Base-by-base conservation (phyloP, 2,329 filamentous ascomycete species). In the Rosellinia necatrix region DNA sequence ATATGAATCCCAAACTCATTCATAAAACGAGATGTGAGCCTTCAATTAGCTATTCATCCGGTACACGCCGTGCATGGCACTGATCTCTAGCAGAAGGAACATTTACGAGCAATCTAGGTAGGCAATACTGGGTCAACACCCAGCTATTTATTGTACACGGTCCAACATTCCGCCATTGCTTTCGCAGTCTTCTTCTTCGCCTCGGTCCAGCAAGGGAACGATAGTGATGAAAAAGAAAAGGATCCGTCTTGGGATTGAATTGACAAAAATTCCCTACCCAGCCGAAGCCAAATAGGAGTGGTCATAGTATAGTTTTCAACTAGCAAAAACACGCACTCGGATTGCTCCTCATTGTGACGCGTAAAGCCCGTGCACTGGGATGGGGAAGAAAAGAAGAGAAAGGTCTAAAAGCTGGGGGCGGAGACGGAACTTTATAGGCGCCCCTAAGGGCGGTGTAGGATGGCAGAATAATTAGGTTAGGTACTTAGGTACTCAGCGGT, bases 311-410 rank as follows among this genome's bases (percentile, higher is more conserved):
- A 90, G 87, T 89, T 90, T 89, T 89, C 87, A 90, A 90, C 87
- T 89, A 91, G 88, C 88, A 91, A 90, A 89, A 90, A 90, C 82
- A 83, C 83, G 82, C 84, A 85, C 87, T 91, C 89, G 85, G 89
- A 91, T 86, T 83, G 86, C 87, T 90, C 88, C 85, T 91, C 88
- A 91, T 86, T 88, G 86, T 84, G 84, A 87, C 83, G 83, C 86
- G 82, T 90, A 88, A 88, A 83, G 86, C 88, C 86, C 85, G 77
- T 87, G 86, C 86, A 88, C 84, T 80, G 72, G 78, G 81, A 85
- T 84, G 75, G 68, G 76, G 71, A 61, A 30, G 10, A 17, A 24
- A 49, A 5, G 1, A 61, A 59, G 49, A 6, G 1, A 61, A 58
- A 49, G 21, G 2, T 13, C 3, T 8, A 52, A 49, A 49, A 19